These are phyloP conservation scores for Geotrichum europaeum DNA, from an alignment of 1,139 yeast genomes.

Conservation along the genomic window DNA sequence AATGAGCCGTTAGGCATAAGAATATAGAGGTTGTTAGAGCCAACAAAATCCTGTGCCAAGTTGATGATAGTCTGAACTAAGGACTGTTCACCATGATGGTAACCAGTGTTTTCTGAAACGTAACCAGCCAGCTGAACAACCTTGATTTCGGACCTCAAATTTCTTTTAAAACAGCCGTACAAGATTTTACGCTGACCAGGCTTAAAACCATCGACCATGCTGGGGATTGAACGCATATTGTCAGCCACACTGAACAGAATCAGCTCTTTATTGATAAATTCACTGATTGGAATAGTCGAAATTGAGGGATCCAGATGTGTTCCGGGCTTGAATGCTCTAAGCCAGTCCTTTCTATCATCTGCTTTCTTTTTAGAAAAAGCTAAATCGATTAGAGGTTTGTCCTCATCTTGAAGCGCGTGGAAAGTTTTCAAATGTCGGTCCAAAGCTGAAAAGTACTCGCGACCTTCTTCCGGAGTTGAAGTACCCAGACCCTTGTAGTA, in stretches of 20 bases:
- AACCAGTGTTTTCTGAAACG: conserved; percentile 83
- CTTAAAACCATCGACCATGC: conserved; percentile 89
- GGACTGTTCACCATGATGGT: conserved; percentile 93
- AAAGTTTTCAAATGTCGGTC: conserved; percentile 84
- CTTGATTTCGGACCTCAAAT: conserved; percentile 69
- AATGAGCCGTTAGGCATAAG: conserved; percentile 91
- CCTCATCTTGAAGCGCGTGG: conserved; percentile 76
- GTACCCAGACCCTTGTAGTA: conserved; percentile 99
- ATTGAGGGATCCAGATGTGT: conserved; percentile 84
- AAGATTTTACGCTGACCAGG: conserved; percentile 96
- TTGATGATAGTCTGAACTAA: conserved; percentile 86
- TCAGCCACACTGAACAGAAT: conserved; percentile 96
- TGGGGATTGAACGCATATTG: conserved; percentile 91
- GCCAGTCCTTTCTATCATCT: conserved; percentile 97
- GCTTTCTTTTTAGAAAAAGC: conserved; percentile 96
- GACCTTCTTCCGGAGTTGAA: conserved; percentile 71
- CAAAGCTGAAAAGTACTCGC: conserved; percentile 82
- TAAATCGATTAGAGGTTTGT: conserved; percentile 74
- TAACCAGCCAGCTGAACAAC: conserved; percentile 91
- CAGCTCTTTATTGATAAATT: conserved; percentile 90
- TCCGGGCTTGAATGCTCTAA: conserved; percentile 83
- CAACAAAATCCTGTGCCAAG: conserved; percentile 90
- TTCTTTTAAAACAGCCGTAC: conserved; percentile 81
- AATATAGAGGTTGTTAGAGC: conserved; percentile 81
- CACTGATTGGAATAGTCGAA: conserved; percentile 77